Evolutionary conservation across 1,284 basidiomycete species (phyloP).

Genomic region (Boletus mariae): DNA sequence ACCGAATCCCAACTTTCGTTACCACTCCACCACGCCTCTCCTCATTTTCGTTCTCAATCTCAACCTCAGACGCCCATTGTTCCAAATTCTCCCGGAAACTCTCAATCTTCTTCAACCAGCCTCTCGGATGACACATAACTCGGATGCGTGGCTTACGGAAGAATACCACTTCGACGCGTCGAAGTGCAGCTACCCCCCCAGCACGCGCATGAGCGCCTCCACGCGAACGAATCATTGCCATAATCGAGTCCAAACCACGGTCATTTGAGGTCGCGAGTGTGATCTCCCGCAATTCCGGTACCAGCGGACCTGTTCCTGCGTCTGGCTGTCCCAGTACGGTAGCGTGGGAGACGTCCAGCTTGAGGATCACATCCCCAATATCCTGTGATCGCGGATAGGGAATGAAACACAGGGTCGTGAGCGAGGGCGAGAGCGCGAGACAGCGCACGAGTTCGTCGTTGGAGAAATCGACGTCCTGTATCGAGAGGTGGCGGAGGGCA

Average conservation of each 20-base stretch:
- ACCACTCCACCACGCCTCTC: too few relatives aligned
- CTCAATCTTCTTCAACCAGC: too few relatives aligned
- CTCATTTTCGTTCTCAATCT: too few relatives aligned
- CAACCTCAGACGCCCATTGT: too few relatives aligned
- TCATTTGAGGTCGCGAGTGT: constrained; percentile 13
- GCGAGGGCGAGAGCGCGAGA: constrained; percentile 10
- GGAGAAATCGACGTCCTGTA: too few relatives aligned
- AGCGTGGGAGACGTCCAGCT: too few relatives aligned
- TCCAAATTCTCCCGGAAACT: too few relatives aligned
- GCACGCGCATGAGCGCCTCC: background rate
- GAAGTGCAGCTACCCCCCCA: background rate
- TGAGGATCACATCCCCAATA: too few relatives aligned
- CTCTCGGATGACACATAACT: too few relatives aligned
- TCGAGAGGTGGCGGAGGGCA: too few relatives aligned
- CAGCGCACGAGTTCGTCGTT: constrained; percentile 18
- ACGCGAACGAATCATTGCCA: constrained; percentile 16
- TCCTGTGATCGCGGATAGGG: too few relatives aligned
- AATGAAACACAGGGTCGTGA: constrained; percentile 7
- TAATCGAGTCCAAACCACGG: constrained; percentile 3
- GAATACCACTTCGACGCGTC: background rate
- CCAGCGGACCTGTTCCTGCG: background rate
- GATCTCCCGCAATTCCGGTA: constrained; percentile 12
- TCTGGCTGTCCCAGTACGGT: background rate
- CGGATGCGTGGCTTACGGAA: background rate
- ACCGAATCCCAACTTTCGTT: too few relatives aligned